phyloP scores from a whole-genome alignment of 2,329 filamentous ascomycete genomes.

The Nannizzia gypsea region DNA sequence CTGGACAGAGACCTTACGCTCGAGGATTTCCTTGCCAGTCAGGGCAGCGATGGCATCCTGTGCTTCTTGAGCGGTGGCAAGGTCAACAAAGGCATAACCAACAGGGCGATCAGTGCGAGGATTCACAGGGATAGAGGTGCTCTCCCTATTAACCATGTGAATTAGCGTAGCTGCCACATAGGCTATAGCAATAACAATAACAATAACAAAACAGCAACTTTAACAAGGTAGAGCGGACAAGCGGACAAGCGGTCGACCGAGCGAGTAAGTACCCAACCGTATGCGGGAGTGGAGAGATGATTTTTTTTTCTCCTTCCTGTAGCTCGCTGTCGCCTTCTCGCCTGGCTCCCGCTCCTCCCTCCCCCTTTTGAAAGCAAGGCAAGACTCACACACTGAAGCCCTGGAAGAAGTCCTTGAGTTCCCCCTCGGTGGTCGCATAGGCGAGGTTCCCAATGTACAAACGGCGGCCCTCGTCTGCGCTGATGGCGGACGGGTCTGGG shows the following conservation, averaged over 20 bases:
- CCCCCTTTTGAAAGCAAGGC: too few species aligned
- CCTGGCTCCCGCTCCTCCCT: too few species aligned
- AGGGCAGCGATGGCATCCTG: slow-evolving; percentile 91
- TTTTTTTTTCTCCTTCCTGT: too few species aligned
- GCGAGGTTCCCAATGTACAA: slow-evolving; percentile 99
- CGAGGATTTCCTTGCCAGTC: slow-evolving; percentile 92
- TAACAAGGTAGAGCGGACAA: too few species aligned
- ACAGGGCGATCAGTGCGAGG: slow-evolving; percentile 96
- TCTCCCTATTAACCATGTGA: slow-evolving; percentile 57
- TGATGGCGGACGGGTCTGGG: slow-evolving; percentile 87
- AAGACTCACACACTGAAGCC: slow-evolving; percentile 90
- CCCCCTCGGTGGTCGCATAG: slow-evolving; percentile 99
- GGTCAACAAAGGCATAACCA: slow-evolving; percentile 97
- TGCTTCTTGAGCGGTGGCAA: slow-evolving; percentile 86
- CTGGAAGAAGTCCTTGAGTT: slow-evolving; percentile 99
- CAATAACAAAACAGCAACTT: too few species aligned
- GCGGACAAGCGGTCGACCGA: too few species aligned
- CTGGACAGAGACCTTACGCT: slow-evolving; percentile 98
- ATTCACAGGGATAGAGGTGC: slow-evolving; percentile 98
- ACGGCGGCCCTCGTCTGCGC: slow-evolving; percentile 95
- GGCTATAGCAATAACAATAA: too few species aligned
- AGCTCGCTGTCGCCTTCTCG: too few species aligned
- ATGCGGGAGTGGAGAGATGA: too few species aligned
- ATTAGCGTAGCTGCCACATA: neutral
- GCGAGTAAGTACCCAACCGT: too few species aligned